Evolutionary conservation across 2,329 filamentous ascomycete genomes (phyloP).

Genomic region (Fusarium sp.): DNA sequence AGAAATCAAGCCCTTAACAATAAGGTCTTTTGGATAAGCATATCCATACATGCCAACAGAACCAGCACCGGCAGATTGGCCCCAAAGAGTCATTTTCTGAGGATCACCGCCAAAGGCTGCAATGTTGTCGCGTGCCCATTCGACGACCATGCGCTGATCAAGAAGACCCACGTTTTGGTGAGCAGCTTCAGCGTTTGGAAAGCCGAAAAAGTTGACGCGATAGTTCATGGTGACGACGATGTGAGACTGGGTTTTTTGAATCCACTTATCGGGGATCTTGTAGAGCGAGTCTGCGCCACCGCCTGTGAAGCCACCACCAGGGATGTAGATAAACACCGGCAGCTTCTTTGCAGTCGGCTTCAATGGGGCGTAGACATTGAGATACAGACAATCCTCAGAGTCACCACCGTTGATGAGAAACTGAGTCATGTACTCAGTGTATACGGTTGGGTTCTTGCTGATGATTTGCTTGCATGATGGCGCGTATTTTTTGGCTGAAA

Average conservation of each 20-base stretch:
- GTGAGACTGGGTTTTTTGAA: slow-evolving; percentile 14
- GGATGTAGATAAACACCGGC: slow-evolving; percentile 18
- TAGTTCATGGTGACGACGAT: slow-evolving; percentile 24
- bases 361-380: slow-evolving; percentile 13
- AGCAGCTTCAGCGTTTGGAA: slow-evolving; percentile 10
- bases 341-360: background rate
- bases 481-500: slow-evolving; percentile 9
- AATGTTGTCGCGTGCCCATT: slow-evolving; percentile 15
- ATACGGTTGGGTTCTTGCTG: slow-evolving; percentile 12
- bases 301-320: slow-evolving; percentile 11
- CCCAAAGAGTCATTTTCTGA: slow-evolving; percentile 9
- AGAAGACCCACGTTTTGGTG: slow-evolving; percentile 13
- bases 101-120: background rate
- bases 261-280: slow-evolving; percentile 22
- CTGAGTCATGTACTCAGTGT: slow-evolving; percentile 14
- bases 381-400: slow-evolving; percentile 22
- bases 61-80: slow-evolving; percentile 18
- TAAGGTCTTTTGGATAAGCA: slow-evolving; percentile 9
- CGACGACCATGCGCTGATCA: slow-evolving; percentile 24
- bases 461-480: slow-evolving; percentile 19
- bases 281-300: slow-evolving; percentile 14
- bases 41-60: slow-evolving; percentile 27
- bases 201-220: slow-evolving; percentile 19
- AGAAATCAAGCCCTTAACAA: slow-evolving; percentile 13
- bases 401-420: slow-evolving; percentile 14